Percentiles rank a stretch among this genome's conserved stretches.
phyloP scores from a whole-genome alignment of 2,329 filamentous ascomycete species.

The Myriangium duriaei region DNA sequence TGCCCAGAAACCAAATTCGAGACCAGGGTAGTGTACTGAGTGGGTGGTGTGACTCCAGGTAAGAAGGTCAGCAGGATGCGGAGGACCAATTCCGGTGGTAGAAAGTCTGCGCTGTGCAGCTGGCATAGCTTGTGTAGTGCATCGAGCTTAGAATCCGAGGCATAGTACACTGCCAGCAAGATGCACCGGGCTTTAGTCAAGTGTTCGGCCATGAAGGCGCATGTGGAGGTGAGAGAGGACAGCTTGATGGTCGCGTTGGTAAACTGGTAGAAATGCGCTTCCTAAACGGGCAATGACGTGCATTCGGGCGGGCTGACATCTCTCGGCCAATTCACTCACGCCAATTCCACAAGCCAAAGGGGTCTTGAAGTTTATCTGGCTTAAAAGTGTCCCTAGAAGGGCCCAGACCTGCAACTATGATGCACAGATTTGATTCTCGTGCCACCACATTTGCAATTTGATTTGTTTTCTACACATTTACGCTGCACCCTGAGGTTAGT shows the following conservation, averaged over 20 bases:
- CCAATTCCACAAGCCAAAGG: too few relatives aligned
- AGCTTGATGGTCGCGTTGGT: background rate
- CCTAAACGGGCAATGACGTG: too few relatives aligned
- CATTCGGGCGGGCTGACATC: too few relatives aligned
- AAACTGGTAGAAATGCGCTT: too few relatives aligned
- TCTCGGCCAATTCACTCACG: too few relatives aligned
- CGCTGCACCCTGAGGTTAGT: too few relatives aligned
- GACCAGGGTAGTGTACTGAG: slow-evolving; percentile 50
- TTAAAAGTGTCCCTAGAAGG: too few relatives aligned
- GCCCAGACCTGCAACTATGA: too few relatives aligned
- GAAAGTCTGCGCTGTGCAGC: slow-evolving; percentile 28
- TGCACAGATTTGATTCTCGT: too few relatives aligned
- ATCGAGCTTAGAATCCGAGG: slow-evolving; percentile 52
- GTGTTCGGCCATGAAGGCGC: slow-evolving; percentile 15
- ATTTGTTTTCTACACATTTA: too few relatives aligned
- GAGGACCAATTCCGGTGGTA: slow-evolving; percentile 51
- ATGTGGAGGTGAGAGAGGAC: background rate
- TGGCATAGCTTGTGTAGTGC: slow-evolving; percentile 37
- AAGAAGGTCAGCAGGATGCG: slow-evolving; percentile 66
- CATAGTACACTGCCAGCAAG: slow-evolving; percentile 59
- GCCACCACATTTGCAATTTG: too few relatives aligned
- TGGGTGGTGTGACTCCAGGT: slow-evolving; percentile 55
- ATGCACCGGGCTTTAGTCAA: slow-evolving; percentile 57
- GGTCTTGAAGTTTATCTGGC: too few relatives aligned
- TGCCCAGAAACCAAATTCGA: slow-evolving; percentile 42